phyloP scores from a whole-genome alignment of 2,329 filamentous ascomycete species.

The Pseudogymnoascus sp. region DNA sequence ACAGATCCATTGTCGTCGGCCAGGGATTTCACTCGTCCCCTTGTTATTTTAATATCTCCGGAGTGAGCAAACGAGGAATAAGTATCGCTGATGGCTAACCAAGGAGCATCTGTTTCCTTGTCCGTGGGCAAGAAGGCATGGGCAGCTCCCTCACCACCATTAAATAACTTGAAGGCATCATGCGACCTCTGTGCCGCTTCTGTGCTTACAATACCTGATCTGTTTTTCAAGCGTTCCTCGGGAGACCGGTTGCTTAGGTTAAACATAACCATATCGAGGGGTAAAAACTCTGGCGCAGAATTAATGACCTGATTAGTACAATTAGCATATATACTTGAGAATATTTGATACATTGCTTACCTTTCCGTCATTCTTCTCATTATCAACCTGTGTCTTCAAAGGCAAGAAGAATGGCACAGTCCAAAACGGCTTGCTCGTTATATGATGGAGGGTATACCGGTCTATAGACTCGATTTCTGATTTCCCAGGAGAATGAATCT shows the following conservation, averaged over 20 bases:
- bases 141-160: slow-evolving; percentile 26
- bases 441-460: slow-evolving; percentile 53
- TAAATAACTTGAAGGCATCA: slow-evolving; percentile 28
- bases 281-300: slow-evolving; percentile 54
- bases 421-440: slow-evolving; percentile 64
- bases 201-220: slow-evolving; percentile 53
- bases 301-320: slow-evolving; percentile 19
- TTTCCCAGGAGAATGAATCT: slow-evolving; percentile 42
- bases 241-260: slow-evolving; percentile 55
- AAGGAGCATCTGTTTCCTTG: slow-evolving; percentile 43
- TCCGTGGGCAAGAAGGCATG: slow-evolving; percentile 28
- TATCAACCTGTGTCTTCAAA: slow-evolving; percentile 19
- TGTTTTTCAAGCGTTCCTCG: slow-evolving; percentile 47
- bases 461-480: slow-evolving; percentile 37
- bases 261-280: slow-evolving; percentile 64
- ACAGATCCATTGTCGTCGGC: background rate
- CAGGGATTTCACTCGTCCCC: slow-evolving; percentile 17
- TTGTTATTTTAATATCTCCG: slow-evolving; percentile 42
- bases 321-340: background rate
- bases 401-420: slow-evolving; percentile 50
- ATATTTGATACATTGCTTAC: slow-evolving; percentile 14
- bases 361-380: slow-evolving; percentile 31
- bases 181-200: slow-evolving; percentile 50
- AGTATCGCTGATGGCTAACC: slow-evolving; percentile 60
- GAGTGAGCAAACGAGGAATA: slow-evolving; percentile 68